Evolutionary conservation across 257 asterid genomes (phyloP).

Genomic region (Penstemon barbatus): DNA sequence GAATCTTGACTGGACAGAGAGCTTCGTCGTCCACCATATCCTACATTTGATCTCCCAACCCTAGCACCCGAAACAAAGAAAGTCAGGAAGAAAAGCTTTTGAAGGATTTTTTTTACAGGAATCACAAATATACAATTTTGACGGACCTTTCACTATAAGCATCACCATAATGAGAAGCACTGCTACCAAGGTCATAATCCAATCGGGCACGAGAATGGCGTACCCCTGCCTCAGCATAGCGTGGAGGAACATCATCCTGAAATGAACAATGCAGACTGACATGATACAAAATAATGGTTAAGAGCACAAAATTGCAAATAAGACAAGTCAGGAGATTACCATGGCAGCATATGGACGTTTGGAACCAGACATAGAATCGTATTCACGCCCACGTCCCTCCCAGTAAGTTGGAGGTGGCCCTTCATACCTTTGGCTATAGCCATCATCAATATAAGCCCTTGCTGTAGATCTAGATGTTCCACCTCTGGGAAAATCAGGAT

Average conservation of each 20-base stretch:
- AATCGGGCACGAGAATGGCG: slow-evolving; percentile 90
- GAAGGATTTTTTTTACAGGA: not conserved
- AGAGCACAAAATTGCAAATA: slow-evolving; percentile 14
- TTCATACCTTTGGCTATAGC: slow-evolving; percentile 76
- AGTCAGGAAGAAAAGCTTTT: slow-evolving; percentile 3
- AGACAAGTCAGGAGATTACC: slow-evolving; percentile 42
- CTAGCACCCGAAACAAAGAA: slow-evolving; percentile 33
- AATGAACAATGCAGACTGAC: slow-evolving; percentile 24
- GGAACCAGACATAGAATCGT: slow-evolving; percentile 75
- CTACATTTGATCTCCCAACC: slow-evolving; percentile 77
- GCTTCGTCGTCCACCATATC: slow-evolving; percentile 76
- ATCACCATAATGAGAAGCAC: slow-evolving; percentile 82
- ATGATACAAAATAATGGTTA: slow-evolving; percentile 4
- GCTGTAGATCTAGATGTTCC: slow-evolving; percentile 64
- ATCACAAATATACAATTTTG: not conserved
- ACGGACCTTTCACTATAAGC: slow-evolving; percentile 79
- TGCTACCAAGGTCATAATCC: slow-evolving; percentile 72
- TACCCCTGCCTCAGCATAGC: slow-evolving; percentile 72
- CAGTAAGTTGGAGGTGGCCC: slow-evolving; percentile 80
- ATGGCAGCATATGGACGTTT: slow-evolving; percentile 80
- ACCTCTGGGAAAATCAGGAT: slow-evolving; percentile 74
- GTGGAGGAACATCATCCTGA: slow-evolving; percentile 87
- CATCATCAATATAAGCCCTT: slow-evolving; percentile 80
- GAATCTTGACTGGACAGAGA: slow-evolving; percentile 80
- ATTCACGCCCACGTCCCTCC: slow-evolving; percentile 76